Base-by-base conservation (phyloP, 129 eudicot genomes). In the Artemisia annua region DNA sequence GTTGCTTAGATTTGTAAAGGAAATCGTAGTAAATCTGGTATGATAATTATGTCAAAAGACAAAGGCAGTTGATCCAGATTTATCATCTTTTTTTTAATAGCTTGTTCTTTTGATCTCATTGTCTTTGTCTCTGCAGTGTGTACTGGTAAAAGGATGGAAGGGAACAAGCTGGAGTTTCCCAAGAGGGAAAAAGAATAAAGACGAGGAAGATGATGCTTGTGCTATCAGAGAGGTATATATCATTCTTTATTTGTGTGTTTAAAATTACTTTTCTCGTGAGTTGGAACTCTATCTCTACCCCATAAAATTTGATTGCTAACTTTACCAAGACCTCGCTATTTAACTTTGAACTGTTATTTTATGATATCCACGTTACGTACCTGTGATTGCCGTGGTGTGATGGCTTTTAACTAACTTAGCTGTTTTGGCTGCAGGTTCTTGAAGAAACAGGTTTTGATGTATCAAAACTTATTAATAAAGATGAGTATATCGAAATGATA, bases 111-210 rank as follows among this genome's bases (percentile, higher is more conserved):
- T 52, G 57, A 15, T 52, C 57, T 57, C 32, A 11, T 19, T 57
- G 22, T 6, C 28, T 18, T 57, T 18, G 48, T 43, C 48, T 67
- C 24, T 78, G 75, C 87, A 95, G 99, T 95, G 99, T 85, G 74
- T 95, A 63, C 88, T 95, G 67, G 99, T 95, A 70, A 95, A 95
- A 77, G 99, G 99, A 56, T 95, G 99, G 99, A 95, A 95, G 78
- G 99, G 99, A 60, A 75, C 93, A 72, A 95, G 99, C 75, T 95
- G 99, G 99, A 95, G 99, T 74, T 95, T 95, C 78, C 99, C 99
- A 2, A 96, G 99, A 65, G 97, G 99, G 48, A 95, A 95, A 81
- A 95, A 95, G 88, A 91, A 76, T 77, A 95, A 95, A 76, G 99
- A 90, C 49, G 99, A 95, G 84, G 99, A 95, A 81, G 99, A 95